Percentiles rank a stretch among this genome's conserved stretches.
Evolutionary conservation across 148 eudicot genomes (phyloP).

Genomic region (Dysphania ambrosioides): DNA sequence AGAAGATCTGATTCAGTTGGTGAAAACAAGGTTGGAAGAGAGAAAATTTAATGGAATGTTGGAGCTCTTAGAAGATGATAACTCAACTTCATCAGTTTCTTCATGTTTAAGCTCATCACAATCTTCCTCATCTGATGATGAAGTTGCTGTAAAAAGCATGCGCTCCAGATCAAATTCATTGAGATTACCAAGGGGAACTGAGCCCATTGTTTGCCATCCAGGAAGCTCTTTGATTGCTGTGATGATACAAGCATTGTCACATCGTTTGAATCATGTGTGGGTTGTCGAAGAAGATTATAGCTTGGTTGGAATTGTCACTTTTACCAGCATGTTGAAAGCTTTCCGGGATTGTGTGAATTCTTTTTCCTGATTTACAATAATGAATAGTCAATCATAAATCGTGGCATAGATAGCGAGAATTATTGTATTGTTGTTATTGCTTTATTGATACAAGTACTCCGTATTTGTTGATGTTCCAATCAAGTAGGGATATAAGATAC

Average conservation of each 20-base stretch:
- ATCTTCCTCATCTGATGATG: constrained; percentile 75
- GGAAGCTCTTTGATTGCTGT: constrained; percentile 79
- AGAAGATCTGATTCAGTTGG: constrained; percentile 58
- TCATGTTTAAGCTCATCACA: constrained; percentile 29
- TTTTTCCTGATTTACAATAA: constrained; percentile 3
- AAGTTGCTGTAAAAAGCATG: constrained; percentile 29
- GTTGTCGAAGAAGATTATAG: constrained; percentile 62
- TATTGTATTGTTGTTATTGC: constrained; percentile 10
- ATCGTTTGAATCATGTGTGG: constrained; percentile 73
- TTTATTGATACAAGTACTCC: not conserved
- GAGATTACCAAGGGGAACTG: constrained; percentile 43
- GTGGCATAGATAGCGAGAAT: not conserved
- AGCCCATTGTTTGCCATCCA: constrained; percentile 61
- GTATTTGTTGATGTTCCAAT: no score
- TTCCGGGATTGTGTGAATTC: constrained; percentile 39
- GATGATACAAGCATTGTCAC: constrained; percentile 86
- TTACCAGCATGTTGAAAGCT: constrained; percentile 58
- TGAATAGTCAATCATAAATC: not conserved
- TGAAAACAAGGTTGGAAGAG: constrained; percentile 56
- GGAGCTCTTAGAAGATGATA: constrained; percentile 56
- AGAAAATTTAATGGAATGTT: constrained; percentile 47
- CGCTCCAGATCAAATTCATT: constrained; percentile 36
- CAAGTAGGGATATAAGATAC: not conserved
- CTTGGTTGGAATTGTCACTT: constrained; percentile 68
- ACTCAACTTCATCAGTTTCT: constrained; percentile 29